phyloP scores from a whole-genome alignment of 805 yeast species.

The Yarrowia keelungensis region DNA sequence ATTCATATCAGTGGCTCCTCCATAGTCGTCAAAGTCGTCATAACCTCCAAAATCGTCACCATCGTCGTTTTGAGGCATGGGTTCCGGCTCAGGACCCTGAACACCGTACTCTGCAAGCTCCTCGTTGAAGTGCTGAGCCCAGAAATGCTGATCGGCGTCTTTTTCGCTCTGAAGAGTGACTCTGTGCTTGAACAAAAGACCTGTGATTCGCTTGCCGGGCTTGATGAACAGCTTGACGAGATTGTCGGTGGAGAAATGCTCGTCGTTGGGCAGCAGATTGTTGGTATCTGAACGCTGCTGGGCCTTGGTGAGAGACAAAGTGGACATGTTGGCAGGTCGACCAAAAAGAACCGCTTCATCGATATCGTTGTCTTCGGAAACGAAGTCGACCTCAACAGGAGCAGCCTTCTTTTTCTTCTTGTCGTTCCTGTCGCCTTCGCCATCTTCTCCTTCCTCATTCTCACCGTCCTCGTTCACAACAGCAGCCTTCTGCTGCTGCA shows the following conservation, averaged over 20 bases:
- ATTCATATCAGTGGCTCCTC: constrained; percentile 40
- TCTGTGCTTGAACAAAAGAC: constrained; percentile 34
- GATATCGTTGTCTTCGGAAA: constrained; percentile 50
- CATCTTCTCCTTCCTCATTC: constrained; percentile 37
- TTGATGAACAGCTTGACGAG: constrained; percentile 72
- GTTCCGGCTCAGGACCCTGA: constrained; percentile 20
- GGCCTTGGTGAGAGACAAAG: constrained; percentile 55
- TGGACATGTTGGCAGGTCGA: constrained; percentile 48
- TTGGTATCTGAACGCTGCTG: constrained; percentile 54
- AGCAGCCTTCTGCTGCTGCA: background rate
- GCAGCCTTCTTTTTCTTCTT: constrained; percentile 47
- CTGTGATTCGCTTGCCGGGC: constrained; percentile 53
- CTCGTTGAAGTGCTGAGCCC: constrained; percentile 63
- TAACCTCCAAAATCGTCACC: constrained; percentile 43
- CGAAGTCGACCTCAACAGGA: constrained; percentile 55
- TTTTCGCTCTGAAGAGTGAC: constrained; percentile 41
- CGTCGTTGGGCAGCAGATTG: constrained; percentile 73
- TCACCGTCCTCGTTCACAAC: background rate
- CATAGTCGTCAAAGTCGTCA: constrained; percentile 50
- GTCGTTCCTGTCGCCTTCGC: background rate
- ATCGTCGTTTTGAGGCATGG: constrained; percentile 40
- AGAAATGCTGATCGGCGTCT: constrained; percentile 67
- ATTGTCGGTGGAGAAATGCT: constrained; percentile 70
- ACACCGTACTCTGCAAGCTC: constrained; percentile 28
- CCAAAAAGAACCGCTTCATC: constrained; percentile 55